A percentile compares a stretch with the other conserved stretches of the same genome.
phyloP scores from a whole-genome alignment of 768 basidiomycete species.

The Calocybe indica region DNA sequence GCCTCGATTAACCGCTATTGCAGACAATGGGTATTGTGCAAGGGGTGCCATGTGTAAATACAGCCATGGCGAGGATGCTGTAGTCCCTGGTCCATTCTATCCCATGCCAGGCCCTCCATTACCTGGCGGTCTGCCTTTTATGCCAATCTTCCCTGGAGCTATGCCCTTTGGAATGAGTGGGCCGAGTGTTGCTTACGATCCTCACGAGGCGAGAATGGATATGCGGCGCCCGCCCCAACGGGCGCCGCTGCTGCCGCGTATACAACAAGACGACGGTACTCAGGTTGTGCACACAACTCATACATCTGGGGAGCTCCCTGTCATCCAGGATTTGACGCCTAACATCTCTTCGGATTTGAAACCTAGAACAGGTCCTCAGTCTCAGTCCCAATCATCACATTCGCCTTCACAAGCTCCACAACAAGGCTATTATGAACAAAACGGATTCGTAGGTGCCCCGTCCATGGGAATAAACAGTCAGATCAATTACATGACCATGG shows the following conservation, averaged over 20 bases:
- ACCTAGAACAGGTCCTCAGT: conserved; percentile 18
- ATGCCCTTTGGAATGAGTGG: conserved; percentile 49
- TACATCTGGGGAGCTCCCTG: conserved; percentile 69
- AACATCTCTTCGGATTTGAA: conserved; percentile 27
- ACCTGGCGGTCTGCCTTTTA: conserved; percentile 50
- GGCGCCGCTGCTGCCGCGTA: conserved; percentile 50
- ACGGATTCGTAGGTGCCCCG: conserved; percentile 16
- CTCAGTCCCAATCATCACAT: conserved; percentile 18
- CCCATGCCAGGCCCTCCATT: conserved; percentile 38
- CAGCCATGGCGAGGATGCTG: conserved; percentile 88
- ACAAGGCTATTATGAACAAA: conserved; percentile 7
- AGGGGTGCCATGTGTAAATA: conserved; percentile 87
- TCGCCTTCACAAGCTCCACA: conserved; percentile 5
- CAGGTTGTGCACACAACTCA: conserved; percentile 29
- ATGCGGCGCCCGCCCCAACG: conserved; percentile 56
- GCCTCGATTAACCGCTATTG: conserved; percentile 4
- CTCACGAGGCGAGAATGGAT: conserved; percentile 75
- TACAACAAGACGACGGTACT: conserved; percentile 46
- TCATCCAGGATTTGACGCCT: conserved; percentile 81
- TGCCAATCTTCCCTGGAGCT: conserved; percentile 61
- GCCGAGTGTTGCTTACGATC: conserved; percentile 59
- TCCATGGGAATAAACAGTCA: conserved; percentile 15
- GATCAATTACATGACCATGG: conserved; percentile 15
- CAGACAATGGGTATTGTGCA: conserved; percentile 89
- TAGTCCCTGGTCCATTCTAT: conserved; percentile 66